Conservation (phyloP, 1,139 yeast genomes). For the Meyerozyma carpophila region DNA sequence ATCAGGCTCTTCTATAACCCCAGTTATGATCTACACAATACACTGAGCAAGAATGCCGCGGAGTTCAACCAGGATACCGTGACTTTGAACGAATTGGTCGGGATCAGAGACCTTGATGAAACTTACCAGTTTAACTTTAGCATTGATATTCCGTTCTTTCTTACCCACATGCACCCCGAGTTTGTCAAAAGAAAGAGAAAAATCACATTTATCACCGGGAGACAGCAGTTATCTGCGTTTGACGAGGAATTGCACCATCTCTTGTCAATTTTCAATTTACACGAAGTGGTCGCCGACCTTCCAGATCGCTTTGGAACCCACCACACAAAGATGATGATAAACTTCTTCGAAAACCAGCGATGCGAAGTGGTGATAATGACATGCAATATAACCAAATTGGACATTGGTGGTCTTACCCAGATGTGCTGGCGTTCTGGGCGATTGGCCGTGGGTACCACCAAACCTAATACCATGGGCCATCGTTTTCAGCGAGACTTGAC, state of each 20-base stretch:
- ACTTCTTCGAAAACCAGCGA: conserved; percentile 36
- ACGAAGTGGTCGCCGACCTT: conserved; percentile 26
- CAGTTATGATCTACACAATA: not conserved
- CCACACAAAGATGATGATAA: conserved; percentile 65
- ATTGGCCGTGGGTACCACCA: conserved; percentile 15
- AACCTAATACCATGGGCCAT: conserved; percentile 5
- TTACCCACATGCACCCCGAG: conserved; percentile 26
- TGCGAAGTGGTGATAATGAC: conserved; percentile 53
- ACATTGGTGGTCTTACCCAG: conserved; percentile 55
- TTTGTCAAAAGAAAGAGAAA: conserved; percentile 14
- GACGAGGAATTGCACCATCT: not conserved
- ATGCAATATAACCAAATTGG: conserved; percentile 50
- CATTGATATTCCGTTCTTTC: conserved; percentile 37
- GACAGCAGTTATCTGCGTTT: not conserved
- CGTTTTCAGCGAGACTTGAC: conserved; percentile 33
- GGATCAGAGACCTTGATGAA: conserved; percentile 23
- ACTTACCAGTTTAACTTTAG: conserved; percentile 49
- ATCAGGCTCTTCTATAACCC: not conserved
- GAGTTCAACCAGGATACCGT: conserved; percentile 6
- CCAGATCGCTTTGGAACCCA: conserved; percentile 45
- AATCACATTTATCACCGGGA: conserved; percentile 31
- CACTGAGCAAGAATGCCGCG: not conserved
- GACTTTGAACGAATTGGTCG: conserved; percentile 23
- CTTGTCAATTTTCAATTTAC: conserved; percentile 15
- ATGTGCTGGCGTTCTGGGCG: conserved; percentile 60